Base-by-base conservation (phyloP, 805 yeast species). In the Pichia insulana region DNA sequence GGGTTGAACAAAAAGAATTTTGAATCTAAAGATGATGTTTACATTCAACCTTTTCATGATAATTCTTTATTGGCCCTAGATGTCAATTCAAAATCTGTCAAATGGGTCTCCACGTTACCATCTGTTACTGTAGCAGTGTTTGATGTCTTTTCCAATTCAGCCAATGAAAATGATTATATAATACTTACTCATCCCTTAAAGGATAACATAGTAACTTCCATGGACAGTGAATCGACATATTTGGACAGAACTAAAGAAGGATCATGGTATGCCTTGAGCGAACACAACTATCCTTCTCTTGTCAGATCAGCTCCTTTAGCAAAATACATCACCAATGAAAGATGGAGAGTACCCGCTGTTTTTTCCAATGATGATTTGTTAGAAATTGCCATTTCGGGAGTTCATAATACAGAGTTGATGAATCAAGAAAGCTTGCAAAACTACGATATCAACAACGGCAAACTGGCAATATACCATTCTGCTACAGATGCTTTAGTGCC, bases 191-290 rank as follows among this genome's bases (percentile, higher is more conserved):
- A 83, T 56, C 90, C 90, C 0, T 63, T 79, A 40, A 71, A 50
- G 35, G 40, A 45, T 17, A 33, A 36, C 10, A 26, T 43, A 2
- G 18, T 34, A 10, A 22, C 13, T 7, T 12, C 30, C 4, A 39
- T 34, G 3, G 32, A 30, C 3, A 39, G 33, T 15, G 56, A 44
- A 4, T 78, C 80, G 2, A 81, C 90, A 10, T 79, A 79, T 51
- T 68, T 90, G 30, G 85, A 78, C 45, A 70, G 78, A 26, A 76
- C 88, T 0, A 67, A 65, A 26, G 66, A 68, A 37, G 80, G 82
- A 3, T 70, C 82, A 1, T 89, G 96, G 95, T 85, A 74, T 65
- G 96, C 96, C 4, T 70, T 90, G 74, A 83, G 94, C 18, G 83
- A 79, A 50, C 58, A 63, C 19, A 71, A 78, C 50, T 90, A 81